These are phyloP conservation scores for Cinnamomum chago DNA, from an alignment of 164 flowering plant species.

Conservation along the genomic window DNA sequence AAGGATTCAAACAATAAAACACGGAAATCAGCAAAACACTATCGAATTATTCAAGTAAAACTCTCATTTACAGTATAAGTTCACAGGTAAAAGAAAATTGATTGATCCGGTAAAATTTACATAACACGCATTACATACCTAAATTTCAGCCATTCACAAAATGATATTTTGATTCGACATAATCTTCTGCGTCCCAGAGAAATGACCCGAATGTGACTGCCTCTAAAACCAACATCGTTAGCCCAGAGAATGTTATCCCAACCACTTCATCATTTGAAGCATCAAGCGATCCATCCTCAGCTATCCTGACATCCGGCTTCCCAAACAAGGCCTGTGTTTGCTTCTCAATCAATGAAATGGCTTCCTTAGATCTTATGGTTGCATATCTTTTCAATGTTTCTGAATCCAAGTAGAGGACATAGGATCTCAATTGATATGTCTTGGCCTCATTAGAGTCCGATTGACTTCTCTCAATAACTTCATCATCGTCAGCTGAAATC, in stretches of 20 bases:
- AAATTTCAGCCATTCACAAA: slow-evolving; percentile 41
- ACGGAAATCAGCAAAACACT: too few relatives aligned
- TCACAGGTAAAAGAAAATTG: neutral
- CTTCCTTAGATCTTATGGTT: slow-evolving; percentile 80
- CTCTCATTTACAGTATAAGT: neutral
- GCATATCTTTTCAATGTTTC: slow-evolving; percentile 87
- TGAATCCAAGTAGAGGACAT: slow-evolving; percentile 85
- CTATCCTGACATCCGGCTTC: slow-evolving; percentile 67
- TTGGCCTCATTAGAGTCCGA: slow-evolving; percentile 33
- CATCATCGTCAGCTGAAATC: slow-evolving; percentile 39
- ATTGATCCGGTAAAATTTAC: neutral
- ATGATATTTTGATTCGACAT: slow-evolving; percentile 68
- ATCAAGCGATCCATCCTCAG: slow-evolving; percentile 64
- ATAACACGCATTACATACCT: neutral
- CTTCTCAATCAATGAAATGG: slow-evolving; percentile 78
- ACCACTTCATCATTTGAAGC: slow-evolving; percentile 62
- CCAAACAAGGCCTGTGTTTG: slow-evolving; percentile 95
- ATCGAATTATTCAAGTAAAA: too few relatives aligned
- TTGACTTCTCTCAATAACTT: slow-evolving; percentile 17
- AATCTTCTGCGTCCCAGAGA: slow-evolving; percentile 79
- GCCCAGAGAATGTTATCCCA: slow-evolving; percentile 56
- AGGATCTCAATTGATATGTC: slow-evolving; percentile 56
- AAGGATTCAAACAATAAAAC: too few relatives aligned
- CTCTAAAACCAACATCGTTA: slow-evolving; percentile 78
- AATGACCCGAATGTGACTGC: slow-evolving; percentile 92